Evolutionary conservation across 257 asterid species (phyloP), one percentile per base, ranked within the genome.

Genomic region (Linderniella brevidens): DNA sequence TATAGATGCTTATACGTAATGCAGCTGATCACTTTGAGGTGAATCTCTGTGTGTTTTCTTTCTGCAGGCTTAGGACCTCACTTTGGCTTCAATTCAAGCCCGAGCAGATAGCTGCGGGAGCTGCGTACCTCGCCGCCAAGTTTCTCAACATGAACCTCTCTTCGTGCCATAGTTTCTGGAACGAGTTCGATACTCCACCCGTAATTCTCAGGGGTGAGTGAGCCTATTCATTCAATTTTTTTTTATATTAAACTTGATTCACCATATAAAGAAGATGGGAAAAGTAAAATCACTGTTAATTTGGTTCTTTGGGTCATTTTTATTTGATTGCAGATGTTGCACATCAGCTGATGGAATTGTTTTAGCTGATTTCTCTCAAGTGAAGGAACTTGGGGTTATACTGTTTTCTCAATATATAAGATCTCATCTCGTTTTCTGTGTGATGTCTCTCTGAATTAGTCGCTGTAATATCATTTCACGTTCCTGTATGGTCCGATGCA

Each of bases 51-150:
- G n/a, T 41, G 49, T 25, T 8, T 8, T 58, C n/a, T n/a, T n/a
- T 63, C 68, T 75, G 75, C 74, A 90, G 99, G 74, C 84, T 90
- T 58, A 69, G 93, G 60, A 90, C 94, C 67, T 85, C 93, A 1
- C 58, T 90, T 35, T 90, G 99, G 96, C 96, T 90, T 53, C 99
- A 90, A 73, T 90, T 90, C 87, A 85, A 85, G 65, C 93, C 99
- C 56, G 80, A 90, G 41, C 96, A 90, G 72, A 90, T 90, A 55
- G 99, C 99, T 66, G 99, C 93, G 29, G 99, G 96, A 53, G 93
- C 94, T 60, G 99, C 99, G 18, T 90, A 85, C 60, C 94, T 85
- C 56, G 96, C 99, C 59, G 81, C 96, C n/a, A 85, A 90, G 46
- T 64, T 66, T 52, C 64, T 90, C 43, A 77, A 77, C 61, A 65